phyloP scores from a whole-genome alignment of 306 rosid species.

The Vicia villosa region DNA sequence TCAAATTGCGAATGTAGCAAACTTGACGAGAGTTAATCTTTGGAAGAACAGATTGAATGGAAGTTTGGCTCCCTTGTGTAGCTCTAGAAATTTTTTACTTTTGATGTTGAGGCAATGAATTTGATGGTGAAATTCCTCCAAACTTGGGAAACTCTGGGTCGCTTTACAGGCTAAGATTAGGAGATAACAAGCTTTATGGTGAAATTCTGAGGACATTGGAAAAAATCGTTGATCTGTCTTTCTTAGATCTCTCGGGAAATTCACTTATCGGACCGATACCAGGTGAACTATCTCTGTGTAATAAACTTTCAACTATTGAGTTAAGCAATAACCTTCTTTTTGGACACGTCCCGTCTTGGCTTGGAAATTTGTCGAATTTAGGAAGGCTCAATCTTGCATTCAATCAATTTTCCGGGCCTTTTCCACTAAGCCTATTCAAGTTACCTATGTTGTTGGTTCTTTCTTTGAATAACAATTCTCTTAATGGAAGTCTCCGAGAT shows the following conservation, averaged over 20 bases:
- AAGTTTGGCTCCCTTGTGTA: slow-evolving; percentile 65
- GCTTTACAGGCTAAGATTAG: slow-evolving; percentile 75
- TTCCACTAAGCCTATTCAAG: slow-evolving; percentile 63
- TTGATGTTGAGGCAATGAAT: slow-evolving; percentile 71
- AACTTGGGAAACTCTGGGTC: slow-evolving; percentile 61
- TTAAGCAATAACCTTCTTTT: slow-evolving; percentile 64
- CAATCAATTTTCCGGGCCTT: slow-evolving; percentile 63
- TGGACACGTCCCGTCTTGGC: slow-evolving; percentile 70
- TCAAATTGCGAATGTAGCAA: slow-evolving; percentile 51
- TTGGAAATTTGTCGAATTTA: slow-evolving; percentile 67
- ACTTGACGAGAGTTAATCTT: slow-evolving; percentile 72
- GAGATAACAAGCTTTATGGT: slow-evolving; percentile 68
- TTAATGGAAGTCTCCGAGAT: slow-evolving; percentile 67
- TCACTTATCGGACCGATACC: slow-evolving; percentile 71
- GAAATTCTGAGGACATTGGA: slow-evolving; percentile 72
- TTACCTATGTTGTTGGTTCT: slow-evolving; percentile 68
- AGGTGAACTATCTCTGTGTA: slow-evolving; percentile 71
- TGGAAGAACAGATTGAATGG: slow-evolving; percentile 73
- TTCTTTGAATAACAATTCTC: slow-evolving; percentile 57
- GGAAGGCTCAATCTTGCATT: slow-evolving; percentile 71
- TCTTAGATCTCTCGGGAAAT: slow-evolving; percentile 77
- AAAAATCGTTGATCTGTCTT: slow-evolving; percentile 50
- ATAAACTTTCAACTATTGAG: slow-evolving; percentile 61
- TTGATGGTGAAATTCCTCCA: slow-evolving; percentile 69
- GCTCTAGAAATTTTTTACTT: slow-evolving; percentile 62